phyloP scores from a whole-genome alignment of 2,329 filamentous ascomycete genomes.

The Anthostomella pinea region DNA sequence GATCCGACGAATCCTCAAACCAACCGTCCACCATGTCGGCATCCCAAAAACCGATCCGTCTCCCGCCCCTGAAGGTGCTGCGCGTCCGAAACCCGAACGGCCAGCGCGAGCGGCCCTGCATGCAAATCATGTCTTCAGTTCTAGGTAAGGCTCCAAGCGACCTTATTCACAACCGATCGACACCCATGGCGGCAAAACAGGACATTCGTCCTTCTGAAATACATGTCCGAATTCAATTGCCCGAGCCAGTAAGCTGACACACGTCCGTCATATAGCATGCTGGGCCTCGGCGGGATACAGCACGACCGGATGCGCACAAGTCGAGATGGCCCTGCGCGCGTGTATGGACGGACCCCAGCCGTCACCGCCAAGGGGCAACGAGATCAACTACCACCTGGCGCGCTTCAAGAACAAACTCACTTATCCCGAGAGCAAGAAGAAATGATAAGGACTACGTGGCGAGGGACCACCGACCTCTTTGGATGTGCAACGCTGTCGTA shows the following conservation, averaged over 20 bases:
- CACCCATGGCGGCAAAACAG: too few species aligned
- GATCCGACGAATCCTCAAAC: neutral
- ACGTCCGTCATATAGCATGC: too few species aligned
- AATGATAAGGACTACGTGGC: too few species aligned
- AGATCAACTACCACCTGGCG: conserved; percentile 87
- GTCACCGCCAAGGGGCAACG: conserved; percentile 59
- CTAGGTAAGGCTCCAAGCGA: too few species aligned
- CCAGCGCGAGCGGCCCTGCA: conserved; percentile 49
- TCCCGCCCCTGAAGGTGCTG: conserved; percentile 54
- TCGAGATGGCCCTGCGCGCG: conserved; percentile 59
- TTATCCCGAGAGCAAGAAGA: conserved; percentile 49
- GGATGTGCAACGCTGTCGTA: too few species aligned
- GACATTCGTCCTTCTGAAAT: too few species aligned
- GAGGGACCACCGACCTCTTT: too few species aligned
- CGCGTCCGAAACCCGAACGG: conserved; percentile 54
- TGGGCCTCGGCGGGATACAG: conserved; percentile 79
- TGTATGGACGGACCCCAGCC: conserved; percentile 78
- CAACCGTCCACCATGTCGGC: conserved; percentile 38
- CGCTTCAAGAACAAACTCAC: conserved; percentile 73
- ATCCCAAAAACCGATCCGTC: conserved; percentile 50
- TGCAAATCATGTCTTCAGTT: conserved; percentile 56
- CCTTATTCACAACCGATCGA: too few species aligned
- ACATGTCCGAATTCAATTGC: too few species aligned
- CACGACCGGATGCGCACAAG: conserved; percentile 53
- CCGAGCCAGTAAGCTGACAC: too few species aligned